Evolutionary conservation across 495 filamentous ascomycete genomes (phyloP), one percentile per base, ranked within the genome.

Genomic region (Trichocladium uniseriatum): DNA sequence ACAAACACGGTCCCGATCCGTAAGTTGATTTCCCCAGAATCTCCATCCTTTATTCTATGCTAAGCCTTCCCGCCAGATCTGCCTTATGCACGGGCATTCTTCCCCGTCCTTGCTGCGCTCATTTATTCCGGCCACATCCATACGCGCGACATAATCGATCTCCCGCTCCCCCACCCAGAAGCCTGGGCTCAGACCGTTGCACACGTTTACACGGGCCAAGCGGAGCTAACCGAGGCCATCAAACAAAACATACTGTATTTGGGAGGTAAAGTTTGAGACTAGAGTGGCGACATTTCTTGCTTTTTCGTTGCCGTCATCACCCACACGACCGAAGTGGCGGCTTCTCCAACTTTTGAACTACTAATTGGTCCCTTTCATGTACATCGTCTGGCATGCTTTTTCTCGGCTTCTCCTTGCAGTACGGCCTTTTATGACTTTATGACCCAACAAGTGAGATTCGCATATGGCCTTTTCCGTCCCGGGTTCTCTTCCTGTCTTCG

Each of bases 121-220:
- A 64, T 81, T 36, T 60, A 69, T 27, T 75, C 72, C 1, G 69
- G 71, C 19, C 69, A 73, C 55, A 64, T 80, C 15, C 59, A 60
- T 29, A 67, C 66, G 21, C 69, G 72, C 22, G 77, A 80, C 47
- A 60, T 70, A 1, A 61, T 81, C 31, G 74, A 81, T 40, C 63
- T 81, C 9, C 78, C 78, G 0, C 36, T 81, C 43, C 78, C 76
- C 11, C 67, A 72, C 38, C 77, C 78, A 0, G 67, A 76, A 39
- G 69, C 60, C 8, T 81, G 78, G 78, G 43, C 47, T 0, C 64
- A 72, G 40, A 76, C 73, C 1, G 65, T 79, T 16, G 62, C 61
- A 10, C 72, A 74, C 53, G 64, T 74, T 35, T 79, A 80, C 53
- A 77, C 70, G 0, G 74, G 76, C 6, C 60, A 67, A 41, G 69